Evolutionary conservation across 148 eudicot species (phyloP).

Genomic region (Dysphania ambrosioides): DNA sequence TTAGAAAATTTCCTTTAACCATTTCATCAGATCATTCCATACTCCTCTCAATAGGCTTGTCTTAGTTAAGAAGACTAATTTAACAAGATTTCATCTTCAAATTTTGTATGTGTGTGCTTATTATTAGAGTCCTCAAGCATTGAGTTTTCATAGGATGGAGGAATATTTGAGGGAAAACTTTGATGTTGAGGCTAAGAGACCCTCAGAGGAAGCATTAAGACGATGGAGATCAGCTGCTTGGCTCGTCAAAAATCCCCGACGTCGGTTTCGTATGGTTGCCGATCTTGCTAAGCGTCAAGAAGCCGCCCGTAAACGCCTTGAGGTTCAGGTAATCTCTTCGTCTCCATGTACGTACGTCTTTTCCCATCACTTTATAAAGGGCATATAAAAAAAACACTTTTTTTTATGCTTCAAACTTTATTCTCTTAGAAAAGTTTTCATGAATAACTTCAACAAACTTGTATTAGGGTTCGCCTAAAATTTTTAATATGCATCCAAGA

Average conservation of each 20-base stretch:
- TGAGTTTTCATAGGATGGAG: conserved; percentile 42
- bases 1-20: neutral
- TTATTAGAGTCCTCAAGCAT: neutral
- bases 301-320: conserved; percentile 47
- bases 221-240: conserved; percentile 75
- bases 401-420: too few relatives aligned
- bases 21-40: neutral
- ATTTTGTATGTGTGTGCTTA: neutral
- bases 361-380: neutral
- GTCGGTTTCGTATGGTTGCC: conserved; percentile 85
- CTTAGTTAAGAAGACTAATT: too few relatives aligned
- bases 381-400: neutral
- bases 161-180: conserved; percentile 60
- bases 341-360: neutral
- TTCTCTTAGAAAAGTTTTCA: too few relatives aligned
- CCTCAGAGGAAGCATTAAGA: conserved; percentile 59
- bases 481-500: too few relatives aligned
- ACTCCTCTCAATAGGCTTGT: neutral
- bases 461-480: too few relatives aligned
- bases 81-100: neutral
- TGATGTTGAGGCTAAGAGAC: conserved; percentile 58
- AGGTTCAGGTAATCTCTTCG: conserved; percentile 51
- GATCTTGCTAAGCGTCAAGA: conserved; percentile 82
- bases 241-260: conserved; percentile 83
- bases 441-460: too few relatives aligned